Evolutionary conservation across 441 rosid species (phyloP).

Genomic region (Erysimum cheiri): DNA sequence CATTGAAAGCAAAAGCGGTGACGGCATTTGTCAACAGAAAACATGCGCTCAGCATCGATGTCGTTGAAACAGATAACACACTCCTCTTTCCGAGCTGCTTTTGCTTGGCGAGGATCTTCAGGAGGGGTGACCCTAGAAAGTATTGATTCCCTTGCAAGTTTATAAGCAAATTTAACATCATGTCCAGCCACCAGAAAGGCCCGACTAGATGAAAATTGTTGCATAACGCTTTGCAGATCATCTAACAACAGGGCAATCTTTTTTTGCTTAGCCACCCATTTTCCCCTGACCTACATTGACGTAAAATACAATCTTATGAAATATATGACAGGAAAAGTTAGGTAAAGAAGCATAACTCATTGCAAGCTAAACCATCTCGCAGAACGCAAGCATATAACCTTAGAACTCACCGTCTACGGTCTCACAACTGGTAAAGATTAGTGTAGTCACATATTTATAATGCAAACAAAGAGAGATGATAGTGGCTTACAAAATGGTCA

Average conservation of each 20-base stretch:
- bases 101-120: conserved; percentile 43
- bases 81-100: conserved; percentile 52
- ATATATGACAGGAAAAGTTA: conserved; percentile 1
- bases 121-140: conserved; percentile 51
- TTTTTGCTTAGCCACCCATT: conserved; percentile 56
- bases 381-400: not conserved
- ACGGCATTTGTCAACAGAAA: conserved; percentile 63
- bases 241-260: conserved; percentile 54
- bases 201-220: conserved; percentile 48
- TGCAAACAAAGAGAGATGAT: not conserved
- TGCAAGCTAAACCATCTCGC: not conserved
- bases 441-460: not conserved
- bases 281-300: conserved; percentile 58
- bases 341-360: conserved; percentile 21
- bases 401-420: conserved; percentile 8
- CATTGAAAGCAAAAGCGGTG: conserved; percentile 85
- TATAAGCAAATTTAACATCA: conserved; percentile 61
- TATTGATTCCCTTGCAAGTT: conserved; percentile 79
- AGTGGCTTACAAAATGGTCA: not conserved
- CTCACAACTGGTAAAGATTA: conserved; percentile 12
- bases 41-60: conserved; percentile 54
- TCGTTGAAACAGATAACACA: conserved; percentile 80
- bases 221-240: conserved; percentile 53
- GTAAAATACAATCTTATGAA: conserved; percentile 22
- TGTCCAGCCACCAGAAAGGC: conserved; percentile 54